These are phyloP conservation scores for Chamaecrista fasciculata DNA, from an alignment of 306 rosid species.

Conservation along the genomic window DNA sequence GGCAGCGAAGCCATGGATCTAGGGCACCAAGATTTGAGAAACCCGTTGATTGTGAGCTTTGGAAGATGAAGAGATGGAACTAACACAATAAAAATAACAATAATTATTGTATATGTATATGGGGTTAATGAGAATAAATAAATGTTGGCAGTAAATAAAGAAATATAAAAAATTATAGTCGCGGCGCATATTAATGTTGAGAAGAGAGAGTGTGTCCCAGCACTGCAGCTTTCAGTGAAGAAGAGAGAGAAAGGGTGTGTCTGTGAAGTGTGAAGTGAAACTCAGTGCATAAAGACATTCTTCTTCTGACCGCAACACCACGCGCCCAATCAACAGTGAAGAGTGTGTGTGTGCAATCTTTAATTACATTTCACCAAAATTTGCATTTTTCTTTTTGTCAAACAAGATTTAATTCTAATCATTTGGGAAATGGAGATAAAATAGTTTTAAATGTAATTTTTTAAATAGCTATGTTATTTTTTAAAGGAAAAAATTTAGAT, in stretches of 20 bases:
- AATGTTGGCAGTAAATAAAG: background rate
- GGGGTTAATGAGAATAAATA: background rate
- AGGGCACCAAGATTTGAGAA: conserved; percentile 53
- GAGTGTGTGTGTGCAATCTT: background rate
- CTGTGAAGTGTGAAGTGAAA: background rate
- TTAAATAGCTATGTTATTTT: no score
- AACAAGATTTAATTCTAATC: no score
- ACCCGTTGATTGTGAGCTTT: conserved; percentile 35
- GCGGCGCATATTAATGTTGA: conserved; percentile 50
- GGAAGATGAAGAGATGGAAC: conserved; percentile 37
- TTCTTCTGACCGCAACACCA: background rate
- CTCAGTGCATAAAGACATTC: conserved; percentile 27
- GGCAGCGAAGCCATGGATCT: conserved; percentile 73
- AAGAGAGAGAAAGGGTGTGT: conserved; percentile 30
- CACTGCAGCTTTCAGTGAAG: conserved; percentile 39
- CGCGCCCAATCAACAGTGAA: conserved; percentile 39
- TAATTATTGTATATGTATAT: background rate
- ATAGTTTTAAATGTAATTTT: no score
- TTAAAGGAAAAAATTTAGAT: no score
- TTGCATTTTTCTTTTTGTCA: no score
- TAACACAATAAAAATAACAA: conserved; percentile 20
- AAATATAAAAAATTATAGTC: conserved; percentile 30
- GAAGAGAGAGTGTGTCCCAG: conserved; percentile 42
- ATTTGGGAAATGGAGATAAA: no score
- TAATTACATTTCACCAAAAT: background rate